Base-by-base conservation (phyloP, 1,139 yeast species). In the Scheffersomyces titani region DNA sequence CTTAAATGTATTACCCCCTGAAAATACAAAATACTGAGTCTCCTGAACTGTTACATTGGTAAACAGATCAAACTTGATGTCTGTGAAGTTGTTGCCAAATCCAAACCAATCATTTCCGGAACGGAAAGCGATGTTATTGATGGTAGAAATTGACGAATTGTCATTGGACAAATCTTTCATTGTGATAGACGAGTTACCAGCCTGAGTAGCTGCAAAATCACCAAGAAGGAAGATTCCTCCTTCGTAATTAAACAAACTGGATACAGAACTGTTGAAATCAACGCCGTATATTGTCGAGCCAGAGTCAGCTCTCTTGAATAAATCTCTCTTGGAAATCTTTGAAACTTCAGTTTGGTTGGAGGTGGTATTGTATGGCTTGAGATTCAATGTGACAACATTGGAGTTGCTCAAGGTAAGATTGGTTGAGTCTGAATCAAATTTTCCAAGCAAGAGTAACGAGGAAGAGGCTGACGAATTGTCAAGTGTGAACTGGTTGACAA, bases 371-470 rank as follows among this genome's bases (percentile, higher is more conserved):
- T 76, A 80, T 11, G 68, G 63, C 0, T 62, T 61, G 22, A 80
- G 53, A 13, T 64, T 60, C 53, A 79, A 63, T 1, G 71, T 63
- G 3, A 78, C 61, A 47, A 78, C 56, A 55, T 76, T 73, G 51
- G 58, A 59, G 60, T 69, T 76, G 16, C 68, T 54, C 46, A 76
- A 63, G 0, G 76, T 66, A 47, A 76, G 58, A 56, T 73, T 71
- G 5, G 66, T 59, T 2, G 74, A 74, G 13, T 66, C 61, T 1
- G 85, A 76, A 9, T 70, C 62, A 59, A 88, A 85, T 46, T 78
- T 73, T 19, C 96, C 96, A 52, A 73, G 67, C 9, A 80, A 53
- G 5, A 71, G 54, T 50, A 80, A 66, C 0, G 67, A 83, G 49
- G 64, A 60, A 24, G 60, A 55, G n/a, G 65, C 63, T 6, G 68